Base-by-base conservation (phyloP, 129 eudicot species). In the Deinandra increscens region DNA sequence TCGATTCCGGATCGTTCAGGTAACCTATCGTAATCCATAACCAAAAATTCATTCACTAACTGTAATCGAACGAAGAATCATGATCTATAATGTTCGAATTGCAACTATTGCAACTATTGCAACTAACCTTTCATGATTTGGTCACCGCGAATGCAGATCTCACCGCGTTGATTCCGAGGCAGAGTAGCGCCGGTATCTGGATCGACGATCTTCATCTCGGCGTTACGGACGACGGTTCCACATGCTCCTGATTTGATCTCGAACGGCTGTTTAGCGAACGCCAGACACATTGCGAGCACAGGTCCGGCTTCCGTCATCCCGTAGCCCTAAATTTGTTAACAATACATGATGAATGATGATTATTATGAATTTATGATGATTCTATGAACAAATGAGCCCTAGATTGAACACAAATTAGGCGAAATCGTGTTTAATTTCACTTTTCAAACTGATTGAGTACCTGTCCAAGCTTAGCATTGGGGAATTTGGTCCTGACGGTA, bases 241-340 rank as follows among this genome's bases (percentile, higher is more conserved):
- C 99, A 87, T 0, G 97, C 85, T 43, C 99, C 99, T 4, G 99
- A 83, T 76, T 89, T 93, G 2, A 89, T 81, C 73, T 83, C 93
- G 18, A 75, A 83, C 0, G 99, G 93, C 70, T 89, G 93, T 68
- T 93, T 93, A 2, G 97, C 99, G 53, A 93, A 93, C 0, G 97
- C 97, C 71, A 87, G 66, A 72, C 99, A 93, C 97, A 93, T 84
- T 14, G 97, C 89, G 33, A 93, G 68, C 67, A 93, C 95, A 0
- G 98, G 98, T 43, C 99, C 99, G 7, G 99, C 97, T 74, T 93
- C 99, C 13, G 99, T 93, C 99, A 93, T 93, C 6, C 99, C 99
- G 37, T 93, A 93, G 4, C 99, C 99, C 99, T 93, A 51, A 33
- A 55, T 22, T 33, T 20, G 19, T n/a, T 44, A n/a, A n/a, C n/a